Evolutionary conservation across 1,284 basidiomycete species (phyloP).

Genomic region (Pseudozyma sp.): DNA sequence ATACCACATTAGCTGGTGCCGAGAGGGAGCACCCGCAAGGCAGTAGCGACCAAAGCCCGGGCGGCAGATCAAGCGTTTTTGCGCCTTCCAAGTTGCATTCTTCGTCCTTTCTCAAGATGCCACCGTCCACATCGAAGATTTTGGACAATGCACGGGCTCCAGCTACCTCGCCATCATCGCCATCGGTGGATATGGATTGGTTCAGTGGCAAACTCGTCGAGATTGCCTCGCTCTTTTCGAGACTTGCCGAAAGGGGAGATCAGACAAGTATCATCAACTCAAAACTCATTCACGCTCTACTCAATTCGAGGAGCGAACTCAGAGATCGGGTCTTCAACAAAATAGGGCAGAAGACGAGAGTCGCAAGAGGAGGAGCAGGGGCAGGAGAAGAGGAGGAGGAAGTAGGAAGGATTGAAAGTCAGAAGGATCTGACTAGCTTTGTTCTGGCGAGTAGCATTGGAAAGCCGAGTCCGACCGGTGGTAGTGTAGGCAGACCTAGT

Average conservation of each 20-base stretch:
- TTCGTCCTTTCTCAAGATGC: constrained; percentile 11
- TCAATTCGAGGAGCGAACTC: constrained; percentile 26
- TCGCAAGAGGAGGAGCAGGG: neutral
- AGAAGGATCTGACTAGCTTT: constrained; percentile 31
- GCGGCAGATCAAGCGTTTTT: constrained; percentile 11
- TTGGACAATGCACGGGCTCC: constrained; percentile 9
- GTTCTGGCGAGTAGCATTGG: constrained; percentile 14
- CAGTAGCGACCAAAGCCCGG: neutral
- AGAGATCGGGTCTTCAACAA: constrained; percentile 27
- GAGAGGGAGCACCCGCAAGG: neutral
- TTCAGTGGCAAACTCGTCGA: constrained; percentile 32
- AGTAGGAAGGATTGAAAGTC: constrained; percentile 16
- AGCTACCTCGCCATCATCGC: neutral
- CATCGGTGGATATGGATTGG: constrained; percentile 32
- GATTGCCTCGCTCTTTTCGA: constrained; percentile 19
- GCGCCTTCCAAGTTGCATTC: constrained; percentile 17
- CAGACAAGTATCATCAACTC: constrained; percentile 30
- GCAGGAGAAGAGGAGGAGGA: neutral
- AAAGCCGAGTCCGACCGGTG: constrained; percentile 2
- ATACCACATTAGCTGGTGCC: neutral
- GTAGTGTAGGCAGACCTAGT: constrained; percentile 4
- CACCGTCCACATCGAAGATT: constrained; percentile 2
- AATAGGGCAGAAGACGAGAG: constrained; percentile 11
- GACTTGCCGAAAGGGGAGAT: constrained; percentile 26
- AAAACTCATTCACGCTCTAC: constrained; percentile 23